phyloP scores from a whole-genome alignment of 23 red algal species.

The Gracilaria domingensis region DNA sequence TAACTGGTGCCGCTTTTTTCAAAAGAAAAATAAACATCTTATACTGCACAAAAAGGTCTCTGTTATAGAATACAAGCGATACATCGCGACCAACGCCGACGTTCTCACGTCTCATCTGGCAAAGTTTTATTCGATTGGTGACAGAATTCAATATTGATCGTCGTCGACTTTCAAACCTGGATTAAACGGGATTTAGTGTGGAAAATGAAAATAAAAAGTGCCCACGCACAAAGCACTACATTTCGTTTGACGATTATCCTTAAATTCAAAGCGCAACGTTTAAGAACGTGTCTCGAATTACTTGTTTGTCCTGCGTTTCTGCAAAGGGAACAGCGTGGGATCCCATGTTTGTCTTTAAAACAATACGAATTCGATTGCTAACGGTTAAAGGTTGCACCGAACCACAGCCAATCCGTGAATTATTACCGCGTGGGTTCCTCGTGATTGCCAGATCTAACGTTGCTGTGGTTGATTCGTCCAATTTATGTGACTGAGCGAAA shows the following conservation, averaged over 20 bases:
- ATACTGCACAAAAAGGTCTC: background rate
- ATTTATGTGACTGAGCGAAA: too few species aligned
- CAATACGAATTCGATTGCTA: background rate
- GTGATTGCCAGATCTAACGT: too few species aligned
- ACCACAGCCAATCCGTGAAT: too few species aligned
- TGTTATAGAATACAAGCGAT: background rate
- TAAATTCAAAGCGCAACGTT: background rate
- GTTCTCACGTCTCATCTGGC: background rate
- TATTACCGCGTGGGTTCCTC: too few species aligned
- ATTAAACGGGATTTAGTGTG: background rate
- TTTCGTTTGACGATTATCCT: background rate
- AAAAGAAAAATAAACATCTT: background rate
- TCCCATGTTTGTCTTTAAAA: background rate
- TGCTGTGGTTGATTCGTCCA: too few species aligned
- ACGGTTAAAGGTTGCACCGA: too few species aligned
- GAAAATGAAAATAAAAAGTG: slow-evolving; percentile 5
- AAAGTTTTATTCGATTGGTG: background rate
- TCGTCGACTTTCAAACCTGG: background rate
- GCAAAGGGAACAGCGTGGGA: background rate
- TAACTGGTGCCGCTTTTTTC: background rate
- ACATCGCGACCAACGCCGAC: slow-evolving; percentile 15
- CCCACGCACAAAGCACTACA: background rate
- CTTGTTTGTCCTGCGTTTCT: background rate
- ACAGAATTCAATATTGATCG: background rate
- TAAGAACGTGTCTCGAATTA: background rate